phyloP scores from a whole-genome alignment of 345 rosid species.

The Pseudoturritis turrita region DNA sequence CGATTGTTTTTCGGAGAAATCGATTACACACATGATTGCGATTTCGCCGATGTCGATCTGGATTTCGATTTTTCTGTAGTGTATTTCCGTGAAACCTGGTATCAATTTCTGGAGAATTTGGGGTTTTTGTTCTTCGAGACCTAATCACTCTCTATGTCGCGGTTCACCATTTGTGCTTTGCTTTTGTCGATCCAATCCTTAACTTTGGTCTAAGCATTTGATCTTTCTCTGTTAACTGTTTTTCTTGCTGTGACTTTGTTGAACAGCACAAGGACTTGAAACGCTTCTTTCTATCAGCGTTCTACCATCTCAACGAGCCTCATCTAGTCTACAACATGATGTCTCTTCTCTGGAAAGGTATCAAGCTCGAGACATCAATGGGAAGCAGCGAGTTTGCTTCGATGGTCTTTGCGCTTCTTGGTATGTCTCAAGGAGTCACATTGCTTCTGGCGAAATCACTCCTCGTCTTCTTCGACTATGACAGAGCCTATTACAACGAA shows the following conservation, averaged over 20 bases:
- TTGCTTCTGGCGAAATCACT: slow-evolving; percentile 73
- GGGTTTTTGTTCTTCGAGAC: too few relatives aligned
- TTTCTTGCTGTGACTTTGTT: not conserved
- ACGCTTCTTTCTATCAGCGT: slow-evolving; percentile 80
- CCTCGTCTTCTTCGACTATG: slow-evolving; percentile 48
- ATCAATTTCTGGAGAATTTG: not conserved
- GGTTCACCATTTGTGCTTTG: not conserved
- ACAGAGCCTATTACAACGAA: slow-evolving; percentile 58
- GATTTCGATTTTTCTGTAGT: not conserved
- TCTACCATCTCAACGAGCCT: slow-evolving; percentile 79
- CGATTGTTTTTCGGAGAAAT: not conserved
- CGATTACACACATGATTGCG: not conserved
- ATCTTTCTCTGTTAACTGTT: slow-evolving; percentile 18
- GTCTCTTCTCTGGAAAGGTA: slow-evolving; percentile 93
- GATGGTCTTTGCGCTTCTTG: slow-evolving; percentile 61
- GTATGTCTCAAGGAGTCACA: slow-evolving; percentile 86
- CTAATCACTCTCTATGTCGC: too few relatives aligned
- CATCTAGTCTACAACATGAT: slow-evolving; percentile 91
- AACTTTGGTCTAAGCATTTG: not conserved
- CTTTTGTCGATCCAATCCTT: not conserved
- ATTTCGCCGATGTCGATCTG: not conserved
- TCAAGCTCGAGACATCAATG: slow-evolving; percentile 76
- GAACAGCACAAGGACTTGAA: slow-evolving; percentile 67
- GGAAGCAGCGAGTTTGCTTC: slow-evolving; percentile 85
- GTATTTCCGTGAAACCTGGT: not conserved